Percentiles rank a stretch among this genome's conserved stretches.
Conservation (phyloP, 768 basidiomycete species). For the Boletus tomentosulus region DNA sequence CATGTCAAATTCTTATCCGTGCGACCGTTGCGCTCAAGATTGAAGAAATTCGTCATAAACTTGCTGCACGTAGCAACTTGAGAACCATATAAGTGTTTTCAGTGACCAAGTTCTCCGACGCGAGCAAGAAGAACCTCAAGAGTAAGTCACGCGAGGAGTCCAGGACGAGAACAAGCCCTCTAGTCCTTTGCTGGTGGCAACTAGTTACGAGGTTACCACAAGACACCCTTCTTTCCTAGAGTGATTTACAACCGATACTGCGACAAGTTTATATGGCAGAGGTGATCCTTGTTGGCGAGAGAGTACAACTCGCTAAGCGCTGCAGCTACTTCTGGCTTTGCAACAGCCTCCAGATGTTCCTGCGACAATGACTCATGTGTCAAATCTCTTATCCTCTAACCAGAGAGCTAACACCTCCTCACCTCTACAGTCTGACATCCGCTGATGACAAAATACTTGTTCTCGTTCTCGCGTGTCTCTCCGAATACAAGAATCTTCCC, state of each 20-base stretch:
- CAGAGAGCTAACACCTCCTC: background rate
- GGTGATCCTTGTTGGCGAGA: slow-evolving; percentile 14
- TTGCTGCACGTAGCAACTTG: too few species aligned
- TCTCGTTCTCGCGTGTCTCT: slow-evolving; percentile 17
- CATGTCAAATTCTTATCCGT: too few species aligned
- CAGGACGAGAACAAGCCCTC: too few species aligned
- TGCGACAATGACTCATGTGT: slow-evolving; percentile 1
- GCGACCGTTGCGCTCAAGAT: too few species aligned
- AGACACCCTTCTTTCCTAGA: background rate
- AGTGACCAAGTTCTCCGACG: too few species aligned
- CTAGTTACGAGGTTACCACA: too few species aligned
- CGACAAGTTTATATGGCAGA: slow-evolving; percentile 10
- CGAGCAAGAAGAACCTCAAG: too few species aligned
- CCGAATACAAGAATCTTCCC: slow-evolving; percentile 18
- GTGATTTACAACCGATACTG: background rate
- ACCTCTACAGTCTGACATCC: slow-evolving; percentile 28
- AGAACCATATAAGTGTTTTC: too few species aligned
- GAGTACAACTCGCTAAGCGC: slow-evolving; percentile 7
- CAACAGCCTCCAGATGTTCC: slow-evolving; percentile 12
- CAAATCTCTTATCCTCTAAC: too few species aligned
- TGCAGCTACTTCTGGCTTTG: slow-evolving; percentile 5
- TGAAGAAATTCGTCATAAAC: too few species aligned
- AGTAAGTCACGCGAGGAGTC: too few species aligned
- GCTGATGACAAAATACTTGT: slow-evolving; percentile 13
- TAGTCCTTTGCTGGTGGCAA: too few species aligned